phyloP scores from a whole-genome alignment of 2,329 filamentous ascomycete genomes.

The Thermoascus crustaceus region DNA sequence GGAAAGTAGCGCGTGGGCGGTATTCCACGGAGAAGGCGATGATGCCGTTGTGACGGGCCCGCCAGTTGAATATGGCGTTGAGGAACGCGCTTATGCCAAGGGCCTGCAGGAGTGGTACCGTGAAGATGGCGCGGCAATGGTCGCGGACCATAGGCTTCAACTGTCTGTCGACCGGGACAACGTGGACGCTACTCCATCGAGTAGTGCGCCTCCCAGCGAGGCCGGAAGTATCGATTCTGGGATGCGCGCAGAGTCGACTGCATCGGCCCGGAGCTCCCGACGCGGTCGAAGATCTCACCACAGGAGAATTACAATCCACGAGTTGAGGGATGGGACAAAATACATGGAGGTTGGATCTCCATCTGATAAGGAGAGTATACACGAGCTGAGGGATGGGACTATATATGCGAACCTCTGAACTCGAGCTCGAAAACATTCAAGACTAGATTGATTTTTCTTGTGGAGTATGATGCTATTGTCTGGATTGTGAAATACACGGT shows the following conservation, averaged over 20 bases:
- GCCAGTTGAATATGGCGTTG: conserved; percentile 31
- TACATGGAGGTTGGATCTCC: conserved; percentile 35
- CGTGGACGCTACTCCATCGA: conserved; percentile 15
- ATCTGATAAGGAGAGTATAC: conserved; percentile 29
- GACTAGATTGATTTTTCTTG: too few relatives aligned
- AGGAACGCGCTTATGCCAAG: conserved; percentile 29
- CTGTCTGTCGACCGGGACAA: conserved; percentile 23
- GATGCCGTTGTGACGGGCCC: conserved; percentile 27
- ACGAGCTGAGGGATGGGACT: conserved; percentile 36
- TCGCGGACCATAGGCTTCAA: conserved; percentile 29
- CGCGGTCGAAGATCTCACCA: conserved; percentile 21
- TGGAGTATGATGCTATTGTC: too few relatives aligned
- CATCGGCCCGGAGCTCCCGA: conserved; percentile 19
- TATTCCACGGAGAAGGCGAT: conserved; percentile 28
- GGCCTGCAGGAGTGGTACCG: conserved; percentile 35
- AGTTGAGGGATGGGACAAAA: conserved; percentile 33
- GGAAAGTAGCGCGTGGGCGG: conserved; percentile 39
- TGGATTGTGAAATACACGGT: too few relatives aligned
- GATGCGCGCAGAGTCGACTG: conserved; percentile 13
- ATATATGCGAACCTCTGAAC: conserved; percentile 35
- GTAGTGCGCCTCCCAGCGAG: conserved; percentile 23
- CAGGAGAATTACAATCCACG: conserved; percentile 35
- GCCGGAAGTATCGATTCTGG: conserved; percentile 23
- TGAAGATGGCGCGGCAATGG: conserved; percentile 25
- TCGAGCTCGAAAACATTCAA: conserved; percentile 3